Conservation (phyloP, 2,329 filamentous ascomycete genomes). For the Escovopsis sp. region DNA sequence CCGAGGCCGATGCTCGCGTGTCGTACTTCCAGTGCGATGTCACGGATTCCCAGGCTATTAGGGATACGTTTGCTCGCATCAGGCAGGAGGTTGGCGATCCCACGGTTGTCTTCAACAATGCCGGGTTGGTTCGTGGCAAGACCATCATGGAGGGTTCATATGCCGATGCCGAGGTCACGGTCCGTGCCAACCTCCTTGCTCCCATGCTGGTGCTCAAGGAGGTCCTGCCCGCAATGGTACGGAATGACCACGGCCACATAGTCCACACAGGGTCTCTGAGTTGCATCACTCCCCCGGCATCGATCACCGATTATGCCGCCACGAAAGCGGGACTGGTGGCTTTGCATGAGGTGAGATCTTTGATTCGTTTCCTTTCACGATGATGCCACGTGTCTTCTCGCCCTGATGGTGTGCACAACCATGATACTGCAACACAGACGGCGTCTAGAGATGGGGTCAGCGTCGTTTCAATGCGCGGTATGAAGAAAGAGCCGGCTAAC, state of each 20-base stretch:
- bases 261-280: conserved; percentile 47
- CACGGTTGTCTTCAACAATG: conserved; percentile 23
- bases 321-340: conserved; percentile 30
- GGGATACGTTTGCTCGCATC: conserved; percentile 14
- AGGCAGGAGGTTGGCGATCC: conserved; percentile 21
- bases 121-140: conserved; percentile 15
- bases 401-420: too few relatives aligned
- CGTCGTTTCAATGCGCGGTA: too few relatives aligned
- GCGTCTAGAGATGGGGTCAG: too few relatives aligned
- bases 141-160: conserved; percentile 17
- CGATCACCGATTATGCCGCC: conserved; percentile 44
- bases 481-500: neutral
- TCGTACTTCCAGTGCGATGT: conserved; percentile 23
- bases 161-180: conserved; percentile 15
- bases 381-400: neutral
- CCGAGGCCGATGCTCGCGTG: conserved; percentile 7
- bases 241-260: conserved; percentile 46
- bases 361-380: neutral
- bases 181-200: conserved; percentile 36
- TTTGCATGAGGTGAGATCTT: conserved; percentile 12
- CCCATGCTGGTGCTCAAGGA: conserved; percentile 44
- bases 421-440: too few relatives aligned
- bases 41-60: conserved; percentile 16
- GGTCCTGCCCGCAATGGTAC: conserved; percentile 45
- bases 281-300: conserved; percentile 35